Base-by-base conservation (phyloP, 192 early-diverging fungal genomes). In the Fimicolochytrium jonesii region DNA sequence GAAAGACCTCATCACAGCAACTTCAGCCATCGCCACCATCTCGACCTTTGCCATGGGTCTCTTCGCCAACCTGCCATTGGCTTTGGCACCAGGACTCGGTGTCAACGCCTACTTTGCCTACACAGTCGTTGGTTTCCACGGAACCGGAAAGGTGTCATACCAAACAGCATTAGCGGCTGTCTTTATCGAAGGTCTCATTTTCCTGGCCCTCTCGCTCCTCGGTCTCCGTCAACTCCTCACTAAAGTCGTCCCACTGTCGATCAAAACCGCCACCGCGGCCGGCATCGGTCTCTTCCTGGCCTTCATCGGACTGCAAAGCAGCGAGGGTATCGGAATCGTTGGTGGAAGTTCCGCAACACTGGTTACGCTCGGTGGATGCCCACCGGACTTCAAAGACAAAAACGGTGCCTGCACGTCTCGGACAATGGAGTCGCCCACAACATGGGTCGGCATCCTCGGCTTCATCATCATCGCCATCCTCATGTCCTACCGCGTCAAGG, bases 31-130 rank as follows among this genome's bases (percentile, higher is more conserved):
- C 55, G 69, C 87, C 15, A 77, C 79, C 59, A 77, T 91, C 54
- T 52, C 47, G 9, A 43, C 34, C 23, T 44, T 72, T 4, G 30
- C 53, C 36, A 48, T 72, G 34, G 69, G 64, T 32, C 76, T 56
- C 70, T 87, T 56, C 18, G 86, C 90, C 4, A 91, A 92, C 56
- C 70, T 90, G 62, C 90, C 90, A 1, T 70, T 92, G 59, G 87
- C 86, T 17, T 66, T 92, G 70, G 90, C 90, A 10, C 90, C 90
- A 18, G 89, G 89, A 59, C 85, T 92, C 85, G 90, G 90, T 7
- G 71, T 90, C 20, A 91, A 88, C 51, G 88, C 89, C 25, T 92
- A 90, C 64, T 91, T 92, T 66, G 84, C 89, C 6, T 91, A 89
- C 64, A 89, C 86, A 0, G 89, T 92, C 9, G 89, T 92, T 17